phyloP scores from a whole-genome alignment of 164 flowering plant genomes.

The Cinnamomum micranthum region DNA sequence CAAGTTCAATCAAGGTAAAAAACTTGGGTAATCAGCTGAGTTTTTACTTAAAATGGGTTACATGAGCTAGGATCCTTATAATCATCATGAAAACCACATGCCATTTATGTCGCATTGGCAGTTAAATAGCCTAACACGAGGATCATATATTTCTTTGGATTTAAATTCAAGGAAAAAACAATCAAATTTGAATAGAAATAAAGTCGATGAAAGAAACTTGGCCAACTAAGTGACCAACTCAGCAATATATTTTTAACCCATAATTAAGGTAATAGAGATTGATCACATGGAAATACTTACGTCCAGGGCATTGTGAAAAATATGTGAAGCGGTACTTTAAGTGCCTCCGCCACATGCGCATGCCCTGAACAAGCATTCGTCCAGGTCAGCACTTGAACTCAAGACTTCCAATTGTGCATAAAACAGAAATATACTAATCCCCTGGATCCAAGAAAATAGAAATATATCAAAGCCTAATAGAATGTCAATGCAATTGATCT shows the following conservation, averaged over 20 bases:
- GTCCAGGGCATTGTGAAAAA: slow-evolving; percentile 99
- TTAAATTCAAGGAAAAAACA: not conserved
- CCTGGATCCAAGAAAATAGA: slow-evolving; percentile 11
- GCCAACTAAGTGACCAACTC: not conserved
- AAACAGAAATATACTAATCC: slow-evolving; percentile 11
- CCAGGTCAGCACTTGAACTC: slow-evolving; percentile 17
- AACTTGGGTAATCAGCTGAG: too few relatives aligned
- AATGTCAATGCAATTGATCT: not conserved
- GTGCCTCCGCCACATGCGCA: slow-evolving; percentile 95
- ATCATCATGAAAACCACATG: too few relatives aligned
- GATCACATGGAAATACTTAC: slow-evolving; percentile 57
- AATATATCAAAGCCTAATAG: not conserved
- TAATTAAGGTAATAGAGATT: not conserved
- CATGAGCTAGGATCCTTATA: too few relatives aligned
- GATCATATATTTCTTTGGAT: too few relatives aligned
- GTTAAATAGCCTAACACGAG: too few relatives aligned
- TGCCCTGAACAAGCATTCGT: slow-evolving; percentile 56
- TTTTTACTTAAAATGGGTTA: too few relatives aligned
- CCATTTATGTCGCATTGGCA: too few relatives aligned
- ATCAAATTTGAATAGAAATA: not conserved
- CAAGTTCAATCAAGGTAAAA: too few relatives aligned
- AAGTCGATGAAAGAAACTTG: not conserved
- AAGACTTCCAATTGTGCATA: slow-evolving; percentile 14
- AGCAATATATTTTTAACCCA: not conserved
- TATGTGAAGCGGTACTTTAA: slow-evolving; percentile 85